Percentiles rank a stretch among this genome's conserved stretches.
phyloP scores from a whole-genome alignment of 2,329 filamentous ascomycete species.

The Xylaria hypoxylon region DNA sequence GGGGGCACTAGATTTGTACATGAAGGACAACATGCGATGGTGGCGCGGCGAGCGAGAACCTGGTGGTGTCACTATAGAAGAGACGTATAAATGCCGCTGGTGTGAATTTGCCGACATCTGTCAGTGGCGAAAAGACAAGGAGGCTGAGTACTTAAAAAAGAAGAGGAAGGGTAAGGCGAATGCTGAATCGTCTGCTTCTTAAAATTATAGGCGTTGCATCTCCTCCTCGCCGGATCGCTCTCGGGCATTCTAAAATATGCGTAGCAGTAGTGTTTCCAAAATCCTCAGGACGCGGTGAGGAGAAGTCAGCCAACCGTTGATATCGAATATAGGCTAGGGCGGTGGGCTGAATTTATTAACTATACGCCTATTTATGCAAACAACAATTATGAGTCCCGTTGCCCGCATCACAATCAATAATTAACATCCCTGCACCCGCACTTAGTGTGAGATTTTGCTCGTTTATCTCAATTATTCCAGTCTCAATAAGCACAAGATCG shows the following conservation, averaged over 20 bases:
- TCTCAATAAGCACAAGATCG: background rate
- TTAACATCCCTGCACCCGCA: background rate
- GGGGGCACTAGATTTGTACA: slow-evolving; percentile 71
- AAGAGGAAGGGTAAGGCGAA: slow-evolving; percentile 32
- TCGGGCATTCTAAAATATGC: background rate
- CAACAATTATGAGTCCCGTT: background rate
- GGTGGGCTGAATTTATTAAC: background rate
- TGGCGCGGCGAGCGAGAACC: slow-evolving; percentile 83
- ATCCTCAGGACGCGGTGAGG: background rate
- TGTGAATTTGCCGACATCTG: slow-evolving; percentile 88
- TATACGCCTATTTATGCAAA: slow-evolving; percentile 8
- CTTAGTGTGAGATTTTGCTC: background rate
- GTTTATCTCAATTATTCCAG: background rate
- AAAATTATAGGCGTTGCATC: background rate
- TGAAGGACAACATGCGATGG: slow-evolving; percentile 81
- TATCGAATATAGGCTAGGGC: background rate
- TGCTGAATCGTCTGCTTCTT: background rate
- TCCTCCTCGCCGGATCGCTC: background rate
- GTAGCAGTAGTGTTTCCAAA: background rate
- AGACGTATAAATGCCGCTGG: slow-evolving; percentile 86
- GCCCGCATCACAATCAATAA: background rate
- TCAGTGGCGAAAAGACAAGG: slow-evolving; percentile 78
- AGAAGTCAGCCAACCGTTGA: background rate
- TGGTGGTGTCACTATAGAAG: slow-evolving; percentile 81
- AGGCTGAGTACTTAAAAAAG: slow-evolving; percentile 62